phyloP scores from a whole-genome alignment of 169 alveolate genomes.

The Eimeria acervulina region DNA sequence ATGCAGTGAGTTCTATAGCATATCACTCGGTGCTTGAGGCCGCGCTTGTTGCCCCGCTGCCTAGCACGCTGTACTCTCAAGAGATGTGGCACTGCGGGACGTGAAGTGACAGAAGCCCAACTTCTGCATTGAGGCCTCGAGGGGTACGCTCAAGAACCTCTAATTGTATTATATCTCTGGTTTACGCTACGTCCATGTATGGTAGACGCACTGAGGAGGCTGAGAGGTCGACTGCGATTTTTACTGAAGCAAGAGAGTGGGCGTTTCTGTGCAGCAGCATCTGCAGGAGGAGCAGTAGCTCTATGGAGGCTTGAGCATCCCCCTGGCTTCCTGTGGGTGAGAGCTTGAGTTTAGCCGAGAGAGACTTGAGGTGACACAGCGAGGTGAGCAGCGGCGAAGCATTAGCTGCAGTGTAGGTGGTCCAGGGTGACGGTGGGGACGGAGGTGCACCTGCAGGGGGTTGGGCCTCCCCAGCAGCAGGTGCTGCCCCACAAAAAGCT shows the following conservation, averaged over 20 bases:
- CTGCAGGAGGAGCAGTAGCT: constrained; percentile 73
- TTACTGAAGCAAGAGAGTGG: constrained; percentile 61
- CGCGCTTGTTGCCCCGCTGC: background rate
- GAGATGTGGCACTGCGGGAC: constrained; percentile 16
- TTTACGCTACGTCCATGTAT: constrained; percentile 3
- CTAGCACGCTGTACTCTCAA: constrained; percentile 1
- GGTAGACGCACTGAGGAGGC: constrained; percentile 69
- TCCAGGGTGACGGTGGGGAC: constrained; percentile 41
- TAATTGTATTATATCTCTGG: background rate
- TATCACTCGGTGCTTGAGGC: constrained; percentile 1
- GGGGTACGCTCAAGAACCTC: background rate
- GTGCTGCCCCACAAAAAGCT: background rate
- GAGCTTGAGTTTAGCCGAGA: constrained; percentile 68
- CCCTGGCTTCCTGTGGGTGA: constrained; percentile 68
- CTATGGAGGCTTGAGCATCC: constrained; percentile 66
- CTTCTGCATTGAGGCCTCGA: background rate
- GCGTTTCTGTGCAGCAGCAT: constrained; percentile 75
- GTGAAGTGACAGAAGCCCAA: background rate
- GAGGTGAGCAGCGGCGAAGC: constrained; percentile 52
- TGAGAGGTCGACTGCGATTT: constrained; percentile 71
- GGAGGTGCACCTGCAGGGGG: background rate
- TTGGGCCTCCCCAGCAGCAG: constrained; percentile 24
- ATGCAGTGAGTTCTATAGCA: background rate
- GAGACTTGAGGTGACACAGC: constrained; percentile 54
- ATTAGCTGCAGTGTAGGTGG: constrained; percentile 55